Evolutionary conservation across 257 asterid species (phyloP), one percentile per base, ranked within the genome.

Genomic region (Paraleonurus japonicus): DNA sequence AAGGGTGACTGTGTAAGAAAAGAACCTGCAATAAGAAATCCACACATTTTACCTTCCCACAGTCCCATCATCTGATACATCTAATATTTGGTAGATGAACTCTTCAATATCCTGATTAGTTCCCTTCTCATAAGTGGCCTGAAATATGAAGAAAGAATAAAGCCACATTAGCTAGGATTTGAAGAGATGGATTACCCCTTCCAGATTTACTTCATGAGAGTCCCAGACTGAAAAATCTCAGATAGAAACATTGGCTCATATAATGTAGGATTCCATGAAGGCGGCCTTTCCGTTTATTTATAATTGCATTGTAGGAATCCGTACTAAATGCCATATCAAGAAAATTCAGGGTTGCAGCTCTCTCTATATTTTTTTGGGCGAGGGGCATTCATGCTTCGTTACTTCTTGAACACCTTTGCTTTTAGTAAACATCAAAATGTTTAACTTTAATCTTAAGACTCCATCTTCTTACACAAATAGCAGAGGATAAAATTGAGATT

Each of bases 61-160:
- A 5, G 60, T 33, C 23, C 99, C 92, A 67, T 94, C 96, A 59
- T 66, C 88, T 26, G 84, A 76, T 72, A 88, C 88, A 81, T 94
- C 95, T 72, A 91, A 79, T 72, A 89, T 51, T 75, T 86, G 92
- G 88, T 86, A 91, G 58, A 94, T 84, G 83, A 94, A 94, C 77
- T 88, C 96, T 74, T 88, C 99, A 67, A 94, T 89, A 27, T 94
- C 99, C 80, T 84, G 83, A 11, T 83, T 88, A 26, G 97, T 85
- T 63, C 99, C 97, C 85, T 91, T 94, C 85, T 91, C 96, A 70
- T 89, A 94, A 39, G 93, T 88, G 43, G 78, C 96, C 97, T 94
- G 83, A 72, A 82, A 80, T 73, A 75, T 43, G 43, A 63, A 58
- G 65, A 63, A 50, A 67, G 71, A 33, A 65, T 28, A 53, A 45